Conservation (phyloP, 495 filamentous ascomycete genomes). For the Niebla homalea region DNA sequence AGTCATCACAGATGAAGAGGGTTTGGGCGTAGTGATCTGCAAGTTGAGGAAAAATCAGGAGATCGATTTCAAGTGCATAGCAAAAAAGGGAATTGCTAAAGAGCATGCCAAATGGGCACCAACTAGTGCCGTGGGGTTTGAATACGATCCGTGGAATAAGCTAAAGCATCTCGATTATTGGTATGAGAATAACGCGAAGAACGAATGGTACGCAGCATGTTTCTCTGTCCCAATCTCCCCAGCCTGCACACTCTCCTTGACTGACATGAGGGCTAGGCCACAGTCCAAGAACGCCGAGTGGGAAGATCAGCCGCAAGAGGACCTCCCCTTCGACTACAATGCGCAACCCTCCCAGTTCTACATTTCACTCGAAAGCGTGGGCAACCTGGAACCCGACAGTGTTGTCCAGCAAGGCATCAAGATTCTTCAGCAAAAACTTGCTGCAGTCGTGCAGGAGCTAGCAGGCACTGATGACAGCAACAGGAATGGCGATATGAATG, state of each 20-base stretch:
- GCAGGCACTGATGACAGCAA: constrained; percentile 36
- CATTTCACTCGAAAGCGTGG: constrained; percentile 81
- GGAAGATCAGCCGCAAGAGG: constrained; percentile 72
- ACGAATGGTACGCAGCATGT: constrained; percentile 69
- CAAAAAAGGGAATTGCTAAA: constrained; percentile 97
- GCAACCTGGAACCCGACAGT: constrained; percentile 71
- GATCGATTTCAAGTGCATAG: constrained; percentile 76
- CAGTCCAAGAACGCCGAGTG: constrained; percentile 70
- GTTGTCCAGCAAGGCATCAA: constrained; percentile 84
- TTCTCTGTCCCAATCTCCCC: not conserved
- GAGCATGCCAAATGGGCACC: constrained; percentile 98
- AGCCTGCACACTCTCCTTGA: not conserved
- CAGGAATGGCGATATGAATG: constrained; percentile 37
- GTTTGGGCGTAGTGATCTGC: constrained; percentile 67
- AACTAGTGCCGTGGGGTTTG: constrained; percentile 81
- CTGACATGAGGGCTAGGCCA: constrained; percentile 44
- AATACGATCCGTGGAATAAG: constrained; percentile 96
- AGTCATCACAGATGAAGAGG: constrained; percentile 68
- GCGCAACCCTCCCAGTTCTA: constrained; percentile 76
- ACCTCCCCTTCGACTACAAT: constrained; percentile 80
- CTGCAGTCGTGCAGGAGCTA: constrained; percentile 65
- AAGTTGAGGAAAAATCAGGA: constrained; percentile 84
- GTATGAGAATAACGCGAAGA: constrained; percentile 73
- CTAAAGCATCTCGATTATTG: constrained; percentile 78
- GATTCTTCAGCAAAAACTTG: constrained; percentile 80